Conservation (phyloP, 2,329 filamentous ascomycete genomes). For the Verticillium dahliae region DNA sequence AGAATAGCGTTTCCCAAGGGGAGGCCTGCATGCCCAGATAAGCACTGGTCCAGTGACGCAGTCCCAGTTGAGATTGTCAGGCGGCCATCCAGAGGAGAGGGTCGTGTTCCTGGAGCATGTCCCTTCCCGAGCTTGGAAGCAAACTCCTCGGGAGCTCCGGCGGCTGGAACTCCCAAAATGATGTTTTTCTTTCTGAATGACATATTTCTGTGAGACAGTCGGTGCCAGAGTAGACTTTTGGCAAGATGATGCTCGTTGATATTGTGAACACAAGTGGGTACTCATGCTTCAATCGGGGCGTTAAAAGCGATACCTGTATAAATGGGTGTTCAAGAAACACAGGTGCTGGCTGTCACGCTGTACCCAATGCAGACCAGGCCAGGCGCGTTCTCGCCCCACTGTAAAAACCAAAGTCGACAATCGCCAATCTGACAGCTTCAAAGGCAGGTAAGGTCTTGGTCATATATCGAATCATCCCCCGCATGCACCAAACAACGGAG, state of each 20-base stretch:
- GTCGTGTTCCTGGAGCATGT: conserved; percentile 37
- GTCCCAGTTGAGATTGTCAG: conserved; percentile 89
- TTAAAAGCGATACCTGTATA: no score
- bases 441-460: not conserved
- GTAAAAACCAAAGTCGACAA: not conserved
- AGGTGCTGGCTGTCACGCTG: not conserved
- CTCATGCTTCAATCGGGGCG: no score
- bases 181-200: conserved; percentile 53
- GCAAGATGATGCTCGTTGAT: no score
- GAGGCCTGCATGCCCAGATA: conserved; percentile 82
- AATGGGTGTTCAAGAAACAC: no score
- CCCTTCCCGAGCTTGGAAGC: not conserved
- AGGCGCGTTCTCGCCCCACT: not conserved
- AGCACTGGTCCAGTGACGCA: conserved; percentile 71
- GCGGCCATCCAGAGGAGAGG: conserved; percentile 83
- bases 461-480: no score
- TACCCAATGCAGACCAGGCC: not conserved
- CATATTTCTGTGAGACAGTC: conserved; percentile 27
- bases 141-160: not conserved
- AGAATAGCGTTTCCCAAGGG: conserved; percentile 75
- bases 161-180: conserved; percentile 31
- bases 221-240: not conserved
- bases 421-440: not conserved
- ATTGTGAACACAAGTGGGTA: no score
- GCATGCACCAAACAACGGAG: no score